These are phyloP conservation scores for Emydomyces testavorans DNA, from an alignment of 2,329 filamentous ascomycete genomes.

Conservation along the genomic window DNA sequence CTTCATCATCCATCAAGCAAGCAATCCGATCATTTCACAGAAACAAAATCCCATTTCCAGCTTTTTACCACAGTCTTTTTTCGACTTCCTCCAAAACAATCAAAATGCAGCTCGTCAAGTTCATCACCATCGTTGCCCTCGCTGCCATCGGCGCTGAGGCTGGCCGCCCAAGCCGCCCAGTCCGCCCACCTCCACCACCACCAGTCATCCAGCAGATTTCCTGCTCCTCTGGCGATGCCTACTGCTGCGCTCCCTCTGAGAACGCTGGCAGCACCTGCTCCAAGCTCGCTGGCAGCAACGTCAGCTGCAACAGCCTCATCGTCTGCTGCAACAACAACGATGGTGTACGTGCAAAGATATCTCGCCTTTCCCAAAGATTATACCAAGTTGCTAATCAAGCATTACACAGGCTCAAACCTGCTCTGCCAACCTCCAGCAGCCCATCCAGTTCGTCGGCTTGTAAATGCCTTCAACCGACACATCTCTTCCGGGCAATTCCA, in stretches of 20 bases:
- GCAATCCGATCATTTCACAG: constrained; percentile 5
- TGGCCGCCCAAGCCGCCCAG: background rate
- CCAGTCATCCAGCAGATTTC: constrained; percentile 5
- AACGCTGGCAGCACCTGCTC: constrained; percentile 13
- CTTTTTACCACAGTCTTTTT: constrained; percentile 7
- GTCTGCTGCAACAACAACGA: constrained; percentile 17
- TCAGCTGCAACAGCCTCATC: constrained; percentile 16
- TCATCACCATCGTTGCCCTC: constrained; percentile 12
- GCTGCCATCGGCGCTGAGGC: constrained; percentile 9
- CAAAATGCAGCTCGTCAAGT: constrained; percentile 16
- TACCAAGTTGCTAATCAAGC: background rate
- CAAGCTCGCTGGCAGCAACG: constrained; percentile 12
- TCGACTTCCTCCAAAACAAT: constrained; percentile 10
- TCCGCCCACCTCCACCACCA: constrained; percentile 9
- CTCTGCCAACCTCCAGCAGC: constrained; percentile 14
- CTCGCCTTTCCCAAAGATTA: background rate
- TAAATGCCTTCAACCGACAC: constrained; percentile 9
- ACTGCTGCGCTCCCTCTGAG: constrained; percentile 13
- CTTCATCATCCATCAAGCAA: constrained; percentile 10
- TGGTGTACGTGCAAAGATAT: constrained; percentile 11
- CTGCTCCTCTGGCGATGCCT: constrained; percentile 14
- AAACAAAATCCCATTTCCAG: background rate
- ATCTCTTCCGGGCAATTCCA: background rate
- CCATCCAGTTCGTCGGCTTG: constrained; percentile 10
- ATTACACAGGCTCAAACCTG: constrained; percentile 12